Base-by-base conservation (phyloP, 768 basidiomycete genomes). In the Coprinopsis cinerea region DNA sequence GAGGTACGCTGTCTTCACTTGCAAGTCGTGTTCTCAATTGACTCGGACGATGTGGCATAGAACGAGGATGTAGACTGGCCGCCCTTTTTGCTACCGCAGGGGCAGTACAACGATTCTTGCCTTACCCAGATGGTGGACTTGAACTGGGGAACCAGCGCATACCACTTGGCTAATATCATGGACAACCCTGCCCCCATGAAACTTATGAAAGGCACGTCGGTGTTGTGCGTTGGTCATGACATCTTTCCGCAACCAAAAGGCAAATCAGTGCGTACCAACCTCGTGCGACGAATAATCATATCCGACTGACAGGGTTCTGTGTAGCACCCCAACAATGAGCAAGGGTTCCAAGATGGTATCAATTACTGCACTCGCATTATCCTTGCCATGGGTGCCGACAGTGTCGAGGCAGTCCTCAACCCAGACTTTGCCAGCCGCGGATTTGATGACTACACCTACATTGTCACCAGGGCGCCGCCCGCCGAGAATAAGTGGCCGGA, bases 321-420 rank as follows among this genome's bases (percentile, higher is more conserved):
- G 9, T 18, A 56, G 49, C 41, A 43, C 22, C 22, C 9, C 9
- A 41, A 51, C 11, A 28, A 34, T 18, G 67, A 69, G 10, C 61
- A 69, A 51, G 69, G 68, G 50, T 49, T 60, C 14, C 64, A 65
- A 59, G 70, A 70, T 52, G 69, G 69, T 7, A 71, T 68, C 51
- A 73, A 71, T 56, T 64, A 66, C 40, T 77, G 81, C 55, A 79
- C 76, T 20, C 79, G 78, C 44, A 85, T 93, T 53, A 75, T 91
- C 28, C 64, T 89, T 36, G 78, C 79, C 25, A 88, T 93, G 82
- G 90, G 91, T 0, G 88, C 92, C 0, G 65, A 67, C 5, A 70
- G 66, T 11, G 83, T 94, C 40, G 85, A 90, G 62, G 81, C 81
- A 1, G 76, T 83, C 24, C 63, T 68, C 6, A 75, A 80, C n/a